Evolutionary conservation across 129 eudicot genomes (phyloP), one percentile per base, ranked within the genome.

Genomic region (Chrysanthemum makinoi): DNA sequence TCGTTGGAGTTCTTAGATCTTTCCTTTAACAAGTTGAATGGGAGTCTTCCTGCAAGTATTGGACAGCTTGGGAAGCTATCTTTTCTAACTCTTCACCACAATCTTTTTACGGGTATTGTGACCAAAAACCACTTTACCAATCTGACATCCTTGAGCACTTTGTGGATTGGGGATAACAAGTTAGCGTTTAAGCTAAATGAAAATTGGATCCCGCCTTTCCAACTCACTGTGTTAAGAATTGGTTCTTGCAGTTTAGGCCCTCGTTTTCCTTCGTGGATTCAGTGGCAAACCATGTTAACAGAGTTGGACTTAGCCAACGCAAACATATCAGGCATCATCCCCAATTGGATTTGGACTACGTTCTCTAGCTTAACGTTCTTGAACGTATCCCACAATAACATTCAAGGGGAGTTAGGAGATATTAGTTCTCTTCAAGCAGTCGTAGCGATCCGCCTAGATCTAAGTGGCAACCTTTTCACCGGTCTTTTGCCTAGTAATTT

Each of bases 401-500:
- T 73, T 3, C 17, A 19, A 51, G 77, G 77, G 10, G 63, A 12
- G 43, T 62, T 74, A 17, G 78, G 71, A 53, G 48, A 74, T 63
- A 26, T 74, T 74, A 74, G 56, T 43, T 52, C 54, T 17, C 65
- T 74, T 22, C 13, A 63, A 51, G 55, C 71, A 3, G 22, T 22
- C 1, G 24, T 22, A 22, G 1, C 24, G 52, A 52, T 53, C 65
- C 35, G 16, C 10, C 16, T 74, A 19, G 78, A 74, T 74, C 47
- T 74, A 52, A 74, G 78, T 39, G 12, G 53, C 48, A 74, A 74
- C 65, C 39, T 19, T 18, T 63, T 74, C 4, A n/a, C 33, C 9
- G 78, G 78, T 55, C 19, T 26, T 12, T 13, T 74, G 15, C 78
- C 78, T 14, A 46, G 78, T 13, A 14, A 64, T 6, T 74, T 74